Conservation (phyloP, 495 filamentous ascomycete genomes). For the Penicilliopsis zonata region DNA sequence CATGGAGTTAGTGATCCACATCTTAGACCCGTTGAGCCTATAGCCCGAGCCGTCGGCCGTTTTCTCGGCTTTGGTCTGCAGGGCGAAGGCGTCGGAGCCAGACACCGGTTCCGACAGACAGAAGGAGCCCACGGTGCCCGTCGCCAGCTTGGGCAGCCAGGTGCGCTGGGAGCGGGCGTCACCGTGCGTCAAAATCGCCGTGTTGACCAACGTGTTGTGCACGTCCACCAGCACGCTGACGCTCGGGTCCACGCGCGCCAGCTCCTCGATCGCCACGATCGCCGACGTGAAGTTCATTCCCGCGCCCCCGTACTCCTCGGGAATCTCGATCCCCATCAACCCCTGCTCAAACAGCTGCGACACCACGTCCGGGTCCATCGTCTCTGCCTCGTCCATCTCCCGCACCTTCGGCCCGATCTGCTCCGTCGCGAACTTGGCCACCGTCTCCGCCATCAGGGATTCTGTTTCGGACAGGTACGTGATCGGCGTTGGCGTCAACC, state of each 20-base stretch:
- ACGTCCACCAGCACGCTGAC: conserved; percentile 91
- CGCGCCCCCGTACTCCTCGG: conserved; percentile 90
- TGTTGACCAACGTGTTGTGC: conserved; percentile 97
- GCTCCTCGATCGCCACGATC: conserved; percentile 93
- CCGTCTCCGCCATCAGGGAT: conserved; percentile 73
- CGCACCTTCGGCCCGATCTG: conserved; percentile 84
- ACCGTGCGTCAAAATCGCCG: conserved; percentile 78
- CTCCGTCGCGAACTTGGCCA: conserved; percentile 83
- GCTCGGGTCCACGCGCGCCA: conserved; percentile 87
- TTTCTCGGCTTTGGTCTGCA: conserved; percentile 74
- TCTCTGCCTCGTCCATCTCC: conserved; percentile 95
- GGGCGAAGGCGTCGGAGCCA: conserved; percentile 90
- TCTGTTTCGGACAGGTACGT: conserved; percentile 88
- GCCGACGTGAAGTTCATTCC: conserved; percentile 98
- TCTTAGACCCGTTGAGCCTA: conserved; percentile 83
- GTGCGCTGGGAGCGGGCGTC: conserved; percentile 62
- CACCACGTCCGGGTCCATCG: conserved; percentile 79
- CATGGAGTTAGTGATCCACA: conserved; percentile 98
- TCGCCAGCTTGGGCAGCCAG: conserved; percentile 80
- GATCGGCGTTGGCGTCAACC: conserved; percentile 81
- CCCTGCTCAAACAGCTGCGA: conserved; percentile 96
- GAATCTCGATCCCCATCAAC: conserved; percentile 94
- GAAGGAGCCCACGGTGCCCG: conserved; percentile 87
- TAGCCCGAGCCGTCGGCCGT: conserved; percentile 71
- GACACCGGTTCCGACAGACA: conserved; percentile 91